phyloP scores from a whole-genome alignment of 352 stramenopile species.

The Globisporangium canariense region DNA sequence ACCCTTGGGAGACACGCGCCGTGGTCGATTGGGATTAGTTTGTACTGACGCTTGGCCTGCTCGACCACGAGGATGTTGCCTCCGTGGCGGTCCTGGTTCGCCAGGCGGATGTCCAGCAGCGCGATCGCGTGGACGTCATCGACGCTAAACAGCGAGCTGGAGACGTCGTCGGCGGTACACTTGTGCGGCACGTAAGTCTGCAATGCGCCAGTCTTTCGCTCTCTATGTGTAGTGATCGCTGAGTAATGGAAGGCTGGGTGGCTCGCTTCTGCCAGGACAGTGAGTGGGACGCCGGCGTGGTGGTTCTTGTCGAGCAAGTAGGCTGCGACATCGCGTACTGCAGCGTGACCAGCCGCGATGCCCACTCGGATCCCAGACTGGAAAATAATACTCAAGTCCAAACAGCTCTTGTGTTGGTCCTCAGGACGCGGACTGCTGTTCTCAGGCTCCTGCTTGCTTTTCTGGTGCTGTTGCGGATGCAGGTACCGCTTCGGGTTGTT shows the following conservation, averaged over 20 bases:
- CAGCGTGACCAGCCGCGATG: conserved; percentile 41
- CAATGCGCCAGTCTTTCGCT: conserved; percentile 44
- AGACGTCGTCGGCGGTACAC: conserved; percentile 60
- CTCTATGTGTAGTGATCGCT: neutral
- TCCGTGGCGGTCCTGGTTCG: conserved; percentile 78
- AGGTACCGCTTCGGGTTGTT: conserved; percentile 59
- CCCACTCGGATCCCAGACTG: conserved; percentile 37
- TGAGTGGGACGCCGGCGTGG: conserved; percentile 44
- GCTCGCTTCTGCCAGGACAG: conserved; percentile 30
- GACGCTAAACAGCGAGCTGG: conserved; percentile 34
- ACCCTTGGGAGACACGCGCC: conserved; percentile 62
- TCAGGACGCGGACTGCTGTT: neutral
- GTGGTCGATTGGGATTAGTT: conserved; percentile 76
- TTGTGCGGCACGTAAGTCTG: conserved; percentile 65
- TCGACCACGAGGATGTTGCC: conserved; percentile 68
- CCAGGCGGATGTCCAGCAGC: conserved; percentile 74
- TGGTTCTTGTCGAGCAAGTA: conserved; percentile 52
- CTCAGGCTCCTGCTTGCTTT: neutral
- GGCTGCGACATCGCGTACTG: conserved; percentile 50
- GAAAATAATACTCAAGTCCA: neutral
- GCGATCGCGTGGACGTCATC: conserved; percentile 68
- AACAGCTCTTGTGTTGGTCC: neutral
- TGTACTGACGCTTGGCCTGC: conserved; percentile 21
- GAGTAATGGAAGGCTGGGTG: conserved; percentile 42
- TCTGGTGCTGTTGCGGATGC: neutral